Percentiles rank a stretch among this genome's conserved stretches.
phyloP scores from a whole-genome alignment of 257 asterid genomes.

The Gardenia jasminoides region DNA sequence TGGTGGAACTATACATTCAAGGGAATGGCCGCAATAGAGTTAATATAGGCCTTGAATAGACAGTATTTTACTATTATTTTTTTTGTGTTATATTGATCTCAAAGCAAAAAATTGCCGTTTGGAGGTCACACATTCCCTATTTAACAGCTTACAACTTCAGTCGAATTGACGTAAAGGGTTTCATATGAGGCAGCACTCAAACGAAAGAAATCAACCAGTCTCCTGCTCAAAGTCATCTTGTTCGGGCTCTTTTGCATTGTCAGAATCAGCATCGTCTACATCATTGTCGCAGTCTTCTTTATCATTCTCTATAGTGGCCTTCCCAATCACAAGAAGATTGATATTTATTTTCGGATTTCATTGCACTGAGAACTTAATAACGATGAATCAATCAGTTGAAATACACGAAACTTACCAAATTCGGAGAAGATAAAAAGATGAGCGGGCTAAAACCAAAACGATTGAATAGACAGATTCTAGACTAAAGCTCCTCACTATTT shows the following conservation, averaged over 20 bases:
- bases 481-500: too few relatives aligned
- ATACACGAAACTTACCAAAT: not conserved
- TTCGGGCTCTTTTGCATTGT: conserved; percentile 87
- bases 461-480: not conserved
- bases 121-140: too few relatives aligned
- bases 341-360: conserved; percentile 70
- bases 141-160: not conserved
- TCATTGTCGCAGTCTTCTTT: conserved; percentile 87
- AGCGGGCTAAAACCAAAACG: not conserved
- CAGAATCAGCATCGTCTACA: conserved; percentile 87
- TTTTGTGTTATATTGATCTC: too few relatives aligned
- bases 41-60: too few relatives aligned
- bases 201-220: conserved; percentile 48
- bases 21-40: too few relatives aligned
- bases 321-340: conserved; percentile 66
- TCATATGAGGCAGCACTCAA: not conserved
- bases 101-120: too few relatives aligned
- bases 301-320: conserved; percentile 60
- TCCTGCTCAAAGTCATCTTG: conserved; percentile 97
- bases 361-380: conserved; percentile 42
- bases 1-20: too few relatives aligned
- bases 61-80: too few relatives aligned
- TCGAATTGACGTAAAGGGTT: too few relatives aligned
- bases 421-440: not conserved
- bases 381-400: not conserved